A percentile compares a stretch with the other conserved stretches of the same genome.
phyloP scores from a whole-genome alignment of 2,329 filamentous ascomycete species.

The Annulohypoxylon truncatum region DNA sequence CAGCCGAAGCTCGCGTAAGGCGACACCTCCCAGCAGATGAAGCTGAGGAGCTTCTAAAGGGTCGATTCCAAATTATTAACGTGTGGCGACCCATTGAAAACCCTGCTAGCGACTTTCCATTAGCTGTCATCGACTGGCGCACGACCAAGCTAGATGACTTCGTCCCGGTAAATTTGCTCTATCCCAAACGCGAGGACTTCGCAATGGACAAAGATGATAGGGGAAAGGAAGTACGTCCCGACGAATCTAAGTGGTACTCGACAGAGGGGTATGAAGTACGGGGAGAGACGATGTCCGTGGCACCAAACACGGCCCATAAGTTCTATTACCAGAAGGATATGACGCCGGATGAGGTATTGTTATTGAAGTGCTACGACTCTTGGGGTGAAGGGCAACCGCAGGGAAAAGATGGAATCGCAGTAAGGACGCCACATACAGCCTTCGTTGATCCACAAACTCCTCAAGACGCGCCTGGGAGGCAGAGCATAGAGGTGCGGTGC shows the following conservation, averaged over 20 bases:
- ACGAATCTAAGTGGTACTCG: slow-evolving; percentile 57
- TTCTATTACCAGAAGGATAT: slow-evolving; percentile 77
- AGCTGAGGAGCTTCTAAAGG: slow-evolving; percentile 66
- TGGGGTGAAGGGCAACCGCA: slow-evolving; percentile 52
- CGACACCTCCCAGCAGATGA: slow-evolving; percentile 68
- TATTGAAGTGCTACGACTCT: slow-evolving; percentile 67
- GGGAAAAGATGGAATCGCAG: slow-evolving; percentile 56
- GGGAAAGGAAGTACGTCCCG: slow-evolving; percentile 67
- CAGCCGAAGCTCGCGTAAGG: slow-evolving; percentile 70
- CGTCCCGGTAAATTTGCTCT: slow-evolving; percentile 70
- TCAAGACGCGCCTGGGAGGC: slow-evolving; percentile 57
- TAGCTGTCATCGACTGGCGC: slow-evolving; percentile 73
- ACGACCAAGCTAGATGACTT: slow-evolving; percentile 68
- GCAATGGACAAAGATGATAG: slow-evolving; percentile 66
- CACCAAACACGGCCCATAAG: slow-evolving; percentile 66
- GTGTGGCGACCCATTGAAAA: slow-evolving; percentile 77
- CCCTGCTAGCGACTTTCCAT: slow-evolving; percentile 67
- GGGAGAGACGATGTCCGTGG: slow-evolving; percentile 72
- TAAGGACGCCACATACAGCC: slow-evolving; percentile 64
- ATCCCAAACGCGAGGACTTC: slow-evolving; percentile 58
- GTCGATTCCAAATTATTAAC: slow-evolving; percentile 75
- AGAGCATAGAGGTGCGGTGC: slow-evolving; percentile 74
- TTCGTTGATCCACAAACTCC: slow-evolving; percentile 67
- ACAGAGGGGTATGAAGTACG: slow-evolving; percentile 69
- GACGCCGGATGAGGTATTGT: slow-evolving; percentile 63